phyloP scores from a whole-genome alignment of 208 protist species.

The Balamuthia mandrillaris region DNA sequence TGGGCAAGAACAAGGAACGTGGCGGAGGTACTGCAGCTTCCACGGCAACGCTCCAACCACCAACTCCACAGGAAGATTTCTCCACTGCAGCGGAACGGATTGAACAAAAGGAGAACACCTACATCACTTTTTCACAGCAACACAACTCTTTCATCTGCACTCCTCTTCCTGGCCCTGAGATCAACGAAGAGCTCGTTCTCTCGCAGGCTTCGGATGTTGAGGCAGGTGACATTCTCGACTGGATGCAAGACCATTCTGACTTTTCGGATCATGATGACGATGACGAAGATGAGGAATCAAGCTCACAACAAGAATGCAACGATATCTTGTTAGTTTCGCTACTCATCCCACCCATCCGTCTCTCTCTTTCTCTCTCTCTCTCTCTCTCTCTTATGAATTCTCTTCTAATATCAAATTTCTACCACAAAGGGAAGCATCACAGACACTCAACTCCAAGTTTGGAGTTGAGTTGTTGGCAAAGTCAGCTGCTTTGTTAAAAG shows the following conservation, averaged over 20 bases:
- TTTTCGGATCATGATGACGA: not conserved
- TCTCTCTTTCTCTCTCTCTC: too few species aligned
- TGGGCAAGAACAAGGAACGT: not conserved
- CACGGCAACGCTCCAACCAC: not conserved
- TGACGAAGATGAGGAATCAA: constrained; percentile 2
- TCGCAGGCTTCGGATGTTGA: constrained; percentile 29
- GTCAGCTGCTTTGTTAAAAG: too few species aligned
- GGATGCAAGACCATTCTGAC: constrained; percentile 32
- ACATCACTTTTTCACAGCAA: not conserved
- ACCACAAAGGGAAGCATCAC: too few species aligned
- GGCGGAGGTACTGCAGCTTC: not conserved
- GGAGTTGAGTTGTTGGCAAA: too few species aligned
- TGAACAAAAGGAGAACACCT: not conserved
- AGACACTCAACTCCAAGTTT: too few species aligned
- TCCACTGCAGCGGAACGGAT: not conserved
- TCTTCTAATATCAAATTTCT: too few species aligned
- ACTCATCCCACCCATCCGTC: too few species aligned
- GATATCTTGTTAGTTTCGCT: constrained; percentile 12
- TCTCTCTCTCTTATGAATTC: too few species aligned
- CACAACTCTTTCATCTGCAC: not conserved
- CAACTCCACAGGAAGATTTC: not conserved
- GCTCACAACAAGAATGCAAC: not conserved
- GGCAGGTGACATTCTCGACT: constrained; percentile 20
- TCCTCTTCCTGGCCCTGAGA: not conserved
- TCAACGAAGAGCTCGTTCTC: constrained; percentile 31